These are phyloP conservation scores for Rhizoclosmatium globosum DNA, from an alignment of 192 early-diverging fungal genomes.

Conservation along the genomic window DNA sequence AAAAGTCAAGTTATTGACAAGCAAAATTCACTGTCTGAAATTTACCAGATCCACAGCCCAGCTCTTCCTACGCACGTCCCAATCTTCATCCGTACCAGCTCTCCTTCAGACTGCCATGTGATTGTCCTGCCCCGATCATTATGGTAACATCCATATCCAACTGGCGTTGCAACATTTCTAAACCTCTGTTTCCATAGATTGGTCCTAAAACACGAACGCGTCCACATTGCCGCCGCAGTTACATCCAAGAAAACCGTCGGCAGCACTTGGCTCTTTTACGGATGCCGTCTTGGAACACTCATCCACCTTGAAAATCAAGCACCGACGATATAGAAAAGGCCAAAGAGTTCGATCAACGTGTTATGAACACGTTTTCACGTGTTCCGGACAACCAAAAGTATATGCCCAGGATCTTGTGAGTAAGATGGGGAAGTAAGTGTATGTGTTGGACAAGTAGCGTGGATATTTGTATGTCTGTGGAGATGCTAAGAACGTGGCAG, in stretches of 20 bases:
- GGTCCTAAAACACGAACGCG: constrained; percentile 97
- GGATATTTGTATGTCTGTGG: constrained; percentile 44
- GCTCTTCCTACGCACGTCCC: constrained; percentile 68
- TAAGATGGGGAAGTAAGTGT: constrained; percentile 80
- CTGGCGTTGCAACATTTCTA: not conserved
- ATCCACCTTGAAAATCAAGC: constrained; percentile 14
- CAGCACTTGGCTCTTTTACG: constrained; percentile 91
- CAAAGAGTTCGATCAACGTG: constrained; percentile 57
- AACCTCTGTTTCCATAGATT: constrained; percentile 40
- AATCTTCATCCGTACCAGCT: constrained; percentile 87
- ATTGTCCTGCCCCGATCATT: constrained; percentile 81
- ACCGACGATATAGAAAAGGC: constrained; percentile 49
- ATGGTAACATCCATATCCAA: constrained; percentile 66
- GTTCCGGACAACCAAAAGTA: constrained; percentile 80
- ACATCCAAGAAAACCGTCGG: constrained; percentile 71
- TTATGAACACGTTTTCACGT: constrained; percentile 93
- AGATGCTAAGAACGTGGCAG: constrained; percentile 97
- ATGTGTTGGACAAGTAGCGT: constrained; percentile 76
- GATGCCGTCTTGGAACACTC: constrained; percentile 82
- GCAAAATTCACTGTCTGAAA: not conserved
- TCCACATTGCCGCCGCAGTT: constrained; percentile 59
- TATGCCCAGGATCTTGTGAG: constrained; percentile 94
- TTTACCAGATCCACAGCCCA: not conserved
- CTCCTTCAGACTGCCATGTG: constrained; percentile 89
- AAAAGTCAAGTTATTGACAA: too few species aligned